Percentiles rank a stretch among this genome's conserved stretches.
phyloP scores from a whole-genome alignment of 441 rosid species.

The Dalechampia spathulata region DNA sequence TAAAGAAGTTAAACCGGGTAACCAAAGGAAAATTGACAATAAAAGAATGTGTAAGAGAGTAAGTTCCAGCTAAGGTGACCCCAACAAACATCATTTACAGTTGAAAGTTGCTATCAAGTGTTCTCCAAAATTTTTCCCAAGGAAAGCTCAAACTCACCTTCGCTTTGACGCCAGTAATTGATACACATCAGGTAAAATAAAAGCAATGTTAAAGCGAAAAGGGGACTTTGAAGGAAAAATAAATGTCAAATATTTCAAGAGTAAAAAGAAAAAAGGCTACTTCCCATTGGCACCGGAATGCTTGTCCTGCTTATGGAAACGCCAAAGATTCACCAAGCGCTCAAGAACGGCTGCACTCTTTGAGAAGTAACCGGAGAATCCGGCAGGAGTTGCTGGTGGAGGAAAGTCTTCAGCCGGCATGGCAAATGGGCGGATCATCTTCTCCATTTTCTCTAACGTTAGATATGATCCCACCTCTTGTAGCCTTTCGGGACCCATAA shows the following conservation, averaged over 20 bases:
- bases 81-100: too few species aligned
- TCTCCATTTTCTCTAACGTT: constrained; percentile 87
- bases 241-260: too few species aligned
- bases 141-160: too few species aligned
- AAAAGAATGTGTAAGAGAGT: too few species aligned
- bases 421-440: constrained; percentile 87
- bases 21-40: too few species aligned
- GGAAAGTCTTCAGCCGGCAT: constrained; percentile 99
- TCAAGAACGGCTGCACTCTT: constrained; percentile 96
- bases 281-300: constrained; percentile 55
- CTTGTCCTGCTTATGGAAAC: constrained; percentile 79
- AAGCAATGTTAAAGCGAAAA: too few species aligned
- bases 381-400: constrained; percentile 84
- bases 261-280: constrained; percentile 14
- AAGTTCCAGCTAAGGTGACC: too few species aligned
- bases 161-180: too few species aligned
- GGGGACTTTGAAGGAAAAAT: neutral
- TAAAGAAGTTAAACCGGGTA: too few species aligned
- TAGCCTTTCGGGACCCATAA: constrained; percentile 99
- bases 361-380: constrained; percentile 94
- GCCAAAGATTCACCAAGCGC: constrained; percentile 97
- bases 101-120: too few species aligned
- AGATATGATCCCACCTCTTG: constrained; percentile 91
- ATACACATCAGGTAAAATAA: too few species aligned
- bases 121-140: too few species aligned